Evolutionary conservation across 202 grass and related monocot genomes (phyloP).

Genomic region (Carex arenaria): DNA sequence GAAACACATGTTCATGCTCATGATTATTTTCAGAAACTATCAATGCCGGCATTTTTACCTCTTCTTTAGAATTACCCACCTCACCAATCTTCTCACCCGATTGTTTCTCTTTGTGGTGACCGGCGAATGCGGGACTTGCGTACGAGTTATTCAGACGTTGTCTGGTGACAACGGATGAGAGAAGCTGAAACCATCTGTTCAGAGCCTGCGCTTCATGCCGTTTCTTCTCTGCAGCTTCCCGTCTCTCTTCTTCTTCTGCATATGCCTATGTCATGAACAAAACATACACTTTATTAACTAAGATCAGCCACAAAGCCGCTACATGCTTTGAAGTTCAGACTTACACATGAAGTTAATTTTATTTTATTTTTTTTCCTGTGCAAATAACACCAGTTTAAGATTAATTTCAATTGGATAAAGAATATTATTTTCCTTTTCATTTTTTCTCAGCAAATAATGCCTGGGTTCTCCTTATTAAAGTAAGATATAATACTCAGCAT

Average conservation of each 20-base stretch:
- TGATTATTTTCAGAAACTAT: constrained; percentile 1
- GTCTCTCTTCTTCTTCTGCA: constrained; percentile 60
- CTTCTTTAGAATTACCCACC: background rate
- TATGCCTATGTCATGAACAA: constrained; percentile 45
- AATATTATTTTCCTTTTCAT: background rate
- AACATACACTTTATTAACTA: background rate
- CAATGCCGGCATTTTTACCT: background rate
- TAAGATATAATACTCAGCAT: background rate
- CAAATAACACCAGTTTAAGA: background rate
- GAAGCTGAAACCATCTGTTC: constrained; percentile 80
- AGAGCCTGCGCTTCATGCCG: constrained; percentile 66
- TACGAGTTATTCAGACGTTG: constrained; percentile 74
- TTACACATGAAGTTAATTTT: background rate
- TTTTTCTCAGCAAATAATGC: background rate
- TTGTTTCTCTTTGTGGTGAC: background rate
- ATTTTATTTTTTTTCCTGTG: background rate
- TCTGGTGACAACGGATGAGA: constrained; percentile 69
- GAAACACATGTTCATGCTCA: constrained; percentile 75
- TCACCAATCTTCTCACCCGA: constrained; percentile 14
- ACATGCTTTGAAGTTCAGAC: background rate
- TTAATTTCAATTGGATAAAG: background rate
- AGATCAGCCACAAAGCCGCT: background rate
- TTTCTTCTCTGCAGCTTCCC: constrained; percentile 52
- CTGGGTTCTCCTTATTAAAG: background rate
- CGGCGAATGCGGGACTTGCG: constrained; percentile 23